phyloP scores from a whole-genome alignment of 805 yeast species.

The Candida glaebosa region DNA sequence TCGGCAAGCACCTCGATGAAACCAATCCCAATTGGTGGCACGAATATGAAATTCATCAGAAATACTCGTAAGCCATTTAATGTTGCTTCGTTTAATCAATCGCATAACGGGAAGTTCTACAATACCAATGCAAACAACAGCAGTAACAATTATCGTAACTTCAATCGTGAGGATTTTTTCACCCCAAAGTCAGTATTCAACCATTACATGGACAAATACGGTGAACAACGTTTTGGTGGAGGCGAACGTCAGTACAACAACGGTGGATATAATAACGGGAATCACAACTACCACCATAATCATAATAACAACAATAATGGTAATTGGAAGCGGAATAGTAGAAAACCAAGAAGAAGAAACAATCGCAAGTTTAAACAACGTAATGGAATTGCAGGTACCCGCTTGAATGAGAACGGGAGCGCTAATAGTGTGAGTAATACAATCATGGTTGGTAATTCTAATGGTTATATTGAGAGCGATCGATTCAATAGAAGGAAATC shows the following conservation, averaged over 20 bases:
- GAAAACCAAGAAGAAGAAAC: slow-evolving; percentile 14
- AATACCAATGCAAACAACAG: slow-evolving; percentile 8
- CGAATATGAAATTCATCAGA: slow-evolving; percentile 24
- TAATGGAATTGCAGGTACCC: slow-evolving; percentile 2
- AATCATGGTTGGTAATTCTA: slow-evolving; percentile 1
- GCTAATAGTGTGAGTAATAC: neutral
- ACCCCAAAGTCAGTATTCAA: slow-evolving; percentile 74
- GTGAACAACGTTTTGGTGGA: slow-evolving; percentile 38
- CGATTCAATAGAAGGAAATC: slow-evolving; percentile 17
- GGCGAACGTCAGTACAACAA: slow-evolving; percentile 3
- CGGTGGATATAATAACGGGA: slow-evolving; percentile 4
- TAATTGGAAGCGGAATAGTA: slow-evolving; percentile 14
- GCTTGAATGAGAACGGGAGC: slow-evolving; percentile 1
- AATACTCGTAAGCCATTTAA: slow-evolving; percentile 59
- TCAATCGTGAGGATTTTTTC: slow-evolving; percentile 68
- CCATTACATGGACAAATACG: slow-evolving; percentile 64
- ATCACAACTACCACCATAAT: slow-evolving; percentile 2
- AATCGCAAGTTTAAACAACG: slow-evolving; percentile 7
- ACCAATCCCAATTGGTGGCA: slow-evolving; percentile 34
- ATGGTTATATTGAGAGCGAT: neutral
- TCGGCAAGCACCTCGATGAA: slow-evolving; percentile 33
- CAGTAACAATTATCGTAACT: slow-evolving; percentile 21
- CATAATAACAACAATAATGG: slow-evolving; percentile 10
- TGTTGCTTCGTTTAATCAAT: slow-evolving; percentile 54
- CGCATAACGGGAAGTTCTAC: slow-evolving; percentile 12